Base-by-base conservation (phyloP, 306 rosid species). In the Rosa lucieae region DNA sequence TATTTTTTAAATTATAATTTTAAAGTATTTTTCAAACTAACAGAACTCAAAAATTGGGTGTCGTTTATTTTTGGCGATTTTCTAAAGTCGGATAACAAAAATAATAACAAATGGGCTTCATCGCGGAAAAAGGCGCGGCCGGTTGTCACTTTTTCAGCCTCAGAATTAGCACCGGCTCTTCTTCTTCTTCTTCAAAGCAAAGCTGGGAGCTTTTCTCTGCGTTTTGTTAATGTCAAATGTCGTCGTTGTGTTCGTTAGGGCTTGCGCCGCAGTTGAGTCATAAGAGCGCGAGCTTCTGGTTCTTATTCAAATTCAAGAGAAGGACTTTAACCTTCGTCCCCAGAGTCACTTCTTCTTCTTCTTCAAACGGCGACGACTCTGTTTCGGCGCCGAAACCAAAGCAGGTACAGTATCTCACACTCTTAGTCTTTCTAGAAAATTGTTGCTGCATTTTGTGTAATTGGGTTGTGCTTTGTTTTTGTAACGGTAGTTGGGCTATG, bases 401-500 rank as follows among this genome's bases (percentile, higher is more conserved):
- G 23, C 89, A 89, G 89, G 93, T 67, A 77, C 70, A 44, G 5
- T 53, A 12, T 17, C 23, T 40, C 43, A 1, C 10, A 47, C 6
- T 11, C 40, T 72, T 51, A 18, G 42, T 26, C 9, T 35, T 66
- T 58, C 44, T 68, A 11, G 46, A 21, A 10, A 32, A 47, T 2
- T 63, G 48, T 15, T 14, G 6, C 10, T 14, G 1, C n/a, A 23
- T 61, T 53, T 40, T 14, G 3, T 43, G 70, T 67, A 4, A 10
- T 70, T 47, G 71, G 75, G 39, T 76, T 49, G 62, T 56, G 17
- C 20, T 82, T 78, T 10, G 51, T 47, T 1, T 12, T 74, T 53
- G 73, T 59, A 63, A 52, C 83, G 43, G 72, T 90, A 94, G 98
- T 56, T 89, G 83, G 93, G 92, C 55, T 90, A 82, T 77, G 89